A percentile compares a stretch with the other conserved stretches of the same genome.
Evolutionary conservation across 345 rosid species (phyloP).

Genomic region (Murraya koenigii): DNA sequence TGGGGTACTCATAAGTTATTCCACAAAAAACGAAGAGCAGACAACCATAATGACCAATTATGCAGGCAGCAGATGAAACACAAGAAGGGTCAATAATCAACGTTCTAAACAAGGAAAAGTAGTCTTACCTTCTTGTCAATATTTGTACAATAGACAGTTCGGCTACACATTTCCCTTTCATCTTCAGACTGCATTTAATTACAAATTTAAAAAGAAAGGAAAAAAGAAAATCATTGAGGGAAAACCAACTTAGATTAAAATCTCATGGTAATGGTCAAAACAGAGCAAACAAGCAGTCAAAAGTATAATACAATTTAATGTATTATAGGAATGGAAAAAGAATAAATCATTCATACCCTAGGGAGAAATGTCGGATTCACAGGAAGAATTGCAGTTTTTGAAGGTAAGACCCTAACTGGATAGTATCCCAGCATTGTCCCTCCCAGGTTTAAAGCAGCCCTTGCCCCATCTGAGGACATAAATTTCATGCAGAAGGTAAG

Average conservation of each 20-base stretch:
- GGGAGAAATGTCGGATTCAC: constrained; percentile 94
- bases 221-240: neutral
- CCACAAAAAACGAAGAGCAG: neutral
- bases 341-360: constrained; percentile 46
- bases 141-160: constrained; percentile 93
- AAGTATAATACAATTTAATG: constrained; percentile 3
- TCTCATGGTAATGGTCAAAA: constrained; percentile 4
- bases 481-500: constrained; percentile 12
- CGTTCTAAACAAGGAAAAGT: neutral
- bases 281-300: constrained; percentile 3
- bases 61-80: neutral
- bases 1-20: neutral
- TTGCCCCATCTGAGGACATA: constrained; percentile 63
- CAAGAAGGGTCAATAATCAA: neutral
- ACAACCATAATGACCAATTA: neutral
- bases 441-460: constrained; percentile 66
- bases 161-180: constrained; percentile 90
- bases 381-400: constrained; percentile 95
- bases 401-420: constrained; percentile 86
- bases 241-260: neutral
- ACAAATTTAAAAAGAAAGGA: neutral
- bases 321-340: neutral
- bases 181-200: constrained; percentile 73
- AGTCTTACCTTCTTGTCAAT: constrained; percentile 72
- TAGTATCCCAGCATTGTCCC: constrained; percentile 89